phyloP scores from a whole-genome alignment of 2,329 filamentous ascomycete genomes.

The Trichoderma sp. region DNA sequence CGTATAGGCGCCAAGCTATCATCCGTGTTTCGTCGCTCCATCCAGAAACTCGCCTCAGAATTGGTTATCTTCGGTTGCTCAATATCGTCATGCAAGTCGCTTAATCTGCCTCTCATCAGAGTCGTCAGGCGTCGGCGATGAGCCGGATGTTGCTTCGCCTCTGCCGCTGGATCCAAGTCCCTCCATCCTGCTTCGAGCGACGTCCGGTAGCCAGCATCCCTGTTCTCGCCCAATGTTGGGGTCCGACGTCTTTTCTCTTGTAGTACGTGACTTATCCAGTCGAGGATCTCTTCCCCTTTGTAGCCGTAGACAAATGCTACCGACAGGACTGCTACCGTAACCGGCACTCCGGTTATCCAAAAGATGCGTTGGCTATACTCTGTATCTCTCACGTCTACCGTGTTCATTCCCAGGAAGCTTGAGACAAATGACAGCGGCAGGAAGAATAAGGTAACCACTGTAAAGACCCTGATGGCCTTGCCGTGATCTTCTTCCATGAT shows the following conservation, averaged over 20 bases:
- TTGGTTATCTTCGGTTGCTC: not conserved
- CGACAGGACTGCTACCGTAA: not conserved
- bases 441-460: slow-evolving; percentile 49
- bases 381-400: slow-evolving; percentile 46
- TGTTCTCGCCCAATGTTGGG: not conserved
- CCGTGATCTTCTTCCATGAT: slow-evolving; percentile 38
- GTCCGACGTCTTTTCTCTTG: not conserved
- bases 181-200: not conserved
- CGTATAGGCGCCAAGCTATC: slow-evolving; percentile 6
- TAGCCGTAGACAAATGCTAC: not conserved
- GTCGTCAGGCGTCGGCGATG: not conserved
- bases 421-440: slow-evolving; percentile 30
- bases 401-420: slow-evolving; percentile 51
- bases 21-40: slow-evolving; percentile 3
- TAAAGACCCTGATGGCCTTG: slow-evolving; percentile 43
- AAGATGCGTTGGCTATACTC: slow-evolving; percentile 44
- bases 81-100: not conserved
- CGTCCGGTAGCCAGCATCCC: not conserved
- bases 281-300: not conserved
- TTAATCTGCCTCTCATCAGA: not conserved
- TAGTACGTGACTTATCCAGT: not conserved
- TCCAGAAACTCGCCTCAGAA: not conserved
- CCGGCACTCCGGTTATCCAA: slow-evolving; percentile 45
- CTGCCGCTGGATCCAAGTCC: not conserved
- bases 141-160: not conserved